These are phyloP conservation scores for Sanghuangporus sanghuang DNA, from an alignment of 1,284 basidiomycete genomes.

Conservation along the genomic window DNA sequence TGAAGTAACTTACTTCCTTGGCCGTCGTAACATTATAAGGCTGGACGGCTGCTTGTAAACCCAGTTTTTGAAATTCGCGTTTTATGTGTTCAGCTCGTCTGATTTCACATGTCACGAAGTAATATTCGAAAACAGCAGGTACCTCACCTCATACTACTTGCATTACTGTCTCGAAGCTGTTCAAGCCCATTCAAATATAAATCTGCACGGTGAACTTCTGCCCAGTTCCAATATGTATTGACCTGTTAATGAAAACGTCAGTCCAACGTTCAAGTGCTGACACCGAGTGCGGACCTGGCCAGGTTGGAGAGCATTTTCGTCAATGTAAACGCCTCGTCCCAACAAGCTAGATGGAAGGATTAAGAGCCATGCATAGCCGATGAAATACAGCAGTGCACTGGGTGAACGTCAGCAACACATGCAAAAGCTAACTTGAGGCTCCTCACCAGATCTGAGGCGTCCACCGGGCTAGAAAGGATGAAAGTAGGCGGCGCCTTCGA, in stretches of 20 bases:
- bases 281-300: conserved; percentile 55
- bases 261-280: not conserved
- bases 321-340: conserved; percentile 72
- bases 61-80: conserved; percentile 62
- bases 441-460: conserved; percentile 15
- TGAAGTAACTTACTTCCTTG: conserved; percentile 32
- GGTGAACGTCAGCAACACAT: not conserved
- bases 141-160: conserved; percentile 66
- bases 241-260: conserved; percentile 47
- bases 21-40: conserved; percentile 53
- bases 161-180: conserved; percentile 54
- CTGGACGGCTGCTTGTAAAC: conserved; percentile 66
- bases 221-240: conserved; percentile 85
- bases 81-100: conserved; percentile 61
- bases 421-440: too few relatives aligned
- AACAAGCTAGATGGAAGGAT: conserved; percentile 62
- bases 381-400: conserved; percentile 51
- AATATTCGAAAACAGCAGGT: not conserved
- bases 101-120: conserved; percentile 12
- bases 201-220: conserved; percentile 82
- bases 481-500: conserved; percentile 7
- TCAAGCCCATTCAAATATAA: conserved; percentile 67
- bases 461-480: conserved; percentile 4
- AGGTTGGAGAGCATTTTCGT: conserved; percentile 92
- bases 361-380: conserved; percentile 73